phyloP scores from a whole-genome alignment of 2,329 filamentous ascomycete species.

The Hymenoscyphus albidus region DNA sequence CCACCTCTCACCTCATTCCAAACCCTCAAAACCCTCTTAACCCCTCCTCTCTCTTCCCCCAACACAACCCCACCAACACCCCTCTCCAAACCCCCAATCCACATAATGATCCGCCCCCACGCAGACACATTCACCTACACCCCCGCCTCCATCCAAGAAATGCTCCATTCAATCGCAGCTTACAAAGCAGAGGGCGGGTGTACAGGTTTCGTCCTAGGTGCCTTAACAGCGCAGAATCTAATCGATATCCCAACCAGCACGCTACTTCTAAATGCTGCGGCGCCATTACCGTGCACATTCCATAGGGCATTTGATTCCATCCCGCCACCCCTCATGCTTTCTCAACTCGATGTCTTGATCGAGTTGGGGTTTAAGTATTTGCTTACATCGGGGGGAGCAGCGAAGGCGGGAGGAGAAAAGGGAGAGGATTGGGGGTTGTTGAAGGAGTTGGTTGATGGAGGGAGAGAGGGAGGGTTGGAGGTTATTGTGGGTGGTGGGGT shows the following conservation, averaged over 20 bases:
- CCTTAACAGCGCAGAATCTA: conserved; percentile 35
- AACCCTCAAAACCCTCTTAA: conserved; percentile 16
- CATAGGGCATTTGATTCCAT: conserved; percentile 51
- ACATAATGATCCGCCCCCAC: conserved; percentile 52
- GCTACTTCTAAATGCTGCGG: conserved; percentile 41
- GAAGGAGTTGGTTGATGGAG: conserved; percentile 34
- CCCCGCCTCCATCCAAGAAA: conserved; percentile 39
- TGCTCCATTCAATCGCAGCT: conserved; percentile 39
- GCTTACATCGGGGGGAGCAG: conserved; percentile 45
- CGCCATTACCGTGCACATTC: conserved; percentile 46
- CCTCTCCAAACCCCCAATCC: conserved; percentile 38
- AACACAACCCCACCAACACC: background rate
- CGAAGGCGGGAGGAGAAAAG: conserved; percentile 20
- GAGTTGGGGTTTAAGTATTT: conserved; percentile 44
- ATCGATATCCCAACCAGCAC: conserved; percentile 42
- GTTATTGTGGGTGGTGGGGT: conserved; percentile 51
- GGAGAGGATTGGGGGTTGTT: conserved; percentile 5
- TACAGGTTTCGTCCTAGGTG: conserved; percentile 50
- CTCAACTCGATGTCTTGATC: conserved; percentile 16
- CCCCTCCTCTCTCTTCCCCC: background rate
- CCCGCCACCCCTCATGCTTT: conserved; percentile 7
- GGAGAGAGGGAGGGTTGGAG: conserved; percentile 34
- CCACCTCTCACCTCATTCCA: conserved; percentile 31
- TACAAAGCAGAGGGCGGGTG: conserved; percentile 36
- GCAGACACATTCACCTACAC: conserved; percentile 44